Evolutionary conservation across 2,329 filamentous ascomycete species (phyloP), one percentile per base, ranked within the genome.

Genomic region (Cladosporium sp.): DNA sequence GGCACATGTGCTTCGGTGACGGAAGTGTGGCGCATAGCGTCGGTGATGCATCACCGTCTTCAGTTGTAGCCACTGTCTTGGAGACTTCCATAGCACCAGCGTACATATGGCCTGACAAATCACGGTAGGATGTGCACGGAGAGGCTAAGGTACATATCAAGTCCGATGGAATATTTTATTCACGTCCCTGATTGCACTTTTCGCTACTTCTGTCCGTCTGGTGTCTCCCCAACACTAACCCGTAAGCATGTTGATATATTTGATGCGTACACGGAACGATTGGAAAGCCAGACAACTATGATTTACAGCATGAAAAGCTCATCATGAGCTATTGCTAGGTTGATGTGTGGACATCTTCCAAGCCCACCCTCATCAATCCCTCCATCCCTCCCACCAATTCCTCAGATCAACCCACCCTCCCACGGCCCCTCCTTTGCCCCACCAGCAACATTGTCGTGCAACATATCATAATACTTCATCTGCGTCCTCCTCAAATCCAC

Each of bases 401-500:
- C 37, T 52, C 44, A 62, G 28, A 62, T 31, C 29, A 62, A 52
- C 3, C 59, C 59, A 10, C 14, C 59, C 59, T 33, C 44, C 44
- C 46, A 62, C 16, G 59, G 59, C 29, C 21, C 16, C 11, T 50
- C 46, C 46, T 4, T 18, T 18, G 14, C 12, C n/a, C 59, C 59
- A 10, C 46, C 46, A 14, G 12, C 14, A 18, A 37, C 59, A 62
- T 64, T 37, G n/a, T 33, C 53, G 26, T 64, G 33, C 64, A 69
- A 29, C 49, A 60, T 64, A 56, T 69, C 66, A 29, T 46, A 66
- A 62, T 69, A 70, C 50, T 50, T 52, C 14, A 69, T 64, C 62
- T 65, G 66, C 8, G 58, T 61, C 52, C 64, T 58, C 37, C 64
- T 67, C 64, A 69, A 61, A 50, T 70, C 67, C 2, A 70, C 57